Evolutionary conservation across 78 protist genomes (phyloP).

Genomic region (Cavenderia fasciculata): DNA sequence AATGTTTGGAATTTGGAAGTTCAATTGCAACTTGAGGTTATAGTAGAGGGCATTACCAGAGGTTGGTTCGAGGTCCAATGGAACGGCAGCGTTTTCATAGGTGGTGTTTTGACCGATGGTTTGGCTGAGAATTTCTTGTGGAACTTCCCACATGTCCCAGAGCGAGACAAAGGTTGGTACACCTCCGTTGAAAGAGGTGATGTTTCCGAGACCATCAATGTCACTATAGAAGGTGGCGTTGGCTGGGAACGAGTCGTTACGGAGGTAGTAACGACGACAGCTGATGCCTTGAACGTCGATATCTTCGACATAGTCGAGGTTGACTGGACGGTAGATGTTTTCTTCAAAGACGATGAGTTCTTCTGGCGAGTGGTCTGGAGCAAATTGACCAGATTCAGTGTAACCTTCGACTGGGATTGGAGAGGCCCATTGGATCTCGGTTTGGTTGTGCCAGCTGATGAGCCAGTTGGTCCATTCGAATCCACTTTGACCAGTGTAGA

Average conservation of each 20-base stretch:
- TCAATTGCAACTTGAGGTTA: conserved; percentile 43
- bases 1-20: background rate
- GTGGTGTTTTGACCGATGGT: conserved; percentile 27
- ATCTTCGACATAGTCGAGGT: background rate
- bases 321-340: conserved; percentile 24
- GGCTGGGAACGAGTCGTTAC: conserved; percentile 21
- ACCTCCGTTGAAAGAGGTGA: background rate
- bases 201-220: conserved; percentile 12
- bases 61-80: conserved; percentile 64
- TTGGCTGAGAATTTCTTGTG: background rate
- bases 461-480: background rate
- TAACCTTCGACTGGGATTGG: conserved; percentile 10
- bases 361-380: background rate
- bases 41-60: conserved; percentile 65
- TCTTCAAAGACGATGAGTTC: conserved; percentile 33
- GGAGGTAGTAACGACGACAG: conserved; percentile 22
- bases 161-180: conserved; percentile 25
- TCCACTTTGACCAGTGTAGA: conserved; percentile 32
- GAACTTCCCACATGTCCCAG: conserved; percentile 77
- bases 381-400: conserved; percentile 65
- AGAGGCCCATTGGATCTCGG: background rate
- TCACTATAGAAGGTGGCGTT: background rate
- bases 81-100: conserved; percentile 19
- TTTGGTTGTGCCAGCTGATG: conserved; percentile 7
- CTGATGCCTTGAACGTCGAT: conserved; percentile 22